These are phyloP conservation scores for Henckelia pumila DNA, from an alignment of 257 asterid species.

Conservation along the genomic window DNA sequence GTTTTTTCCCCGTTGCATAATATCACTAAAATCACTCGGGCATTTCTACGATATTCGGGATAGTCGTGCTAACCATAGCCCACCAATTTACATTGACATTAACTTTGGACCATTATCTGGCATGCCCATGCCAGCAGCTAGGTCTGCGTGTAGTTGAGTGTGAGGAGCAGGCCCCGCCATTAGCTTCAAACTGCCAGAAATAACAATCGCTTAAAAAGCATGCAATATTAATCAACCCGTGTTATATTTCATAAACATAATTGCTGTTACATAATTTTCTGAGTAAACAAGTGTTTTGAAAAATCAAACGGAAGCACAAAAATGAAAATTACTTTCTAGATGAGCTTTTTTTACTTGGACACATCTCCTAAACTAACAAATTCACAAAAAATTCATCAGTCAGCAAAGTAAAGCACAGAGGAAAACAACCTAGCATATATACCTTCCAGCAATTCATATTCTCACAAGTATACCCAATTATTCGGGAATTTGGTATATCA, in stretches of 20 bases:
- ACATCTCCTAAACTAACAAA: background rate
- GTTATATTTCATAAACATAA: background rate
- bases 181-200: constrained; percentile 56
- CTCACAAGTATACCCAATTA: background rate
- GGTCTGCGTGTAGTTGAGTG: constrained; percentile 82
- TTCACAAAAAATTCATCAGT: background rate
- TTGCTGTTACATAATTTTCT: background rate
- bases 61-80: background rate
- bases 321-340: background rate
- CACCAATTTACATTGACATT: constrained; percentile 49
- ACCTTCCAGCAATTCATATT: background rate
- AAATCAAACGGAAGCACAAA: background rate
- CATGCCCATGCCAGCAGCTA: constrained; percentile 96
- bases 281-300: background rate
- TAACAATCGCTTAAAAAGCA: background rate
- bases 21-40: no score
- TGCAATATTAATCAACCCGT: background rate
- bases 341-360: background rate
- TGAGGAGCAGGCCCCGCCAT: constrained; percentile 92
- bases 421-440: background rate
- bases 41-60: background rate
- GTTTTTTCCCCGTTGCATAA: background rate
- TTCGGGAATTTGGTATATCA: background rate
- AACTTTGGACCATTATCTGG: constrained; percentile 96
- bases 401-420: background rate